Evolutionary conservation across 1,284 basidiomycete genomes (phyloP).

Genomic region (Crocinoboletus sp.): DNA sequence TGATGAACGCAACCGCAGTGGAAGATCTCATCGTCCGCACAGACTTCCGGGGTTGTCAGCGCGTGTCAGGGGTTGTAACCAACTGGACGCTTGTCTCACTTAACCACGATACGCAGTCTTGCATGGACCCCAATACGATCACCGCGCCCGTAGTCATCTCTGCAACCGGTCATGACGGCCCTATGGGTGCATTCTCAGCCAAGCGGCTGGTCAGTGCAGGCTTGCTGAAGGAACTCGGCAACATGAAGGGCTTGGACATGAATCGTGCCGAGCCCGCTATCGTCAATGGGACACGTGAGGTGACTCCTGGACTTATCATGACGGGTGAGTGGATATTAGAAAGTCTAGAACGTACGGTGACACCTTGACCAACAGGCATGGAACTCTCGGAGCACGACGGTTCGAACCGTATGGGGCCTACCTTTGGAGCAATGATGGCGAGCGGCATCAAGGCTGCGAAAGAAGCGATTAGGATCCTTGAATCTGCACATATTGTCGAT

Average conservation of each 20-base stretch:
- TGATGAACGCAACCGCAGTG: conserved; percentile 75
- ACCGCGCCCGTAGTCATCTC: conserved; percentile 73
- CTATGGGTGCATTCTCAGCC: conserved; percentile 84
- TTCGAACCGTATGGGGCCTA: conserved; percentile 77
- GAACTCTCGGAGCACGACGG: conserved; percentile 84
- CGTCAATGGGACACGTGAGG: conserved; percentile 75
- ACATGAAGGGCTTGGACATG: conserved; percentile 81
- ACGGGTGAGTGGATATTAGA: conserved; percentile 44
- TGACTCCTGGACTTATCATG: conserved; percentile 75
- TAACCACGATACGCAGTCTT: conserved; percentile 78
- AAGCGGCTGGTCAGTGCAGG: conserved; percentile 79
- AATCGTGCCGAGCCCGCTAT: conserved; percentile 73
- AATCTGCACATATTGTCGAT: conserved; percentile 54
- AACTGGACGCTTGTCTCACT: conserved; percentile 85
- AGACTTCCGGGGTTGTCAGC: conserved; percentile 56
- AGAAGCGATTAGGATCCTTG: conserved; percentile 64
- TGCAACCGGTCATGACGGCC: conserved; percentile 75
- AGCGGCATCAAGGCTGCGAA: conserved; percentile 76
- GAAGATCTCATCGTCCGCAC: conserved; percentile 71
- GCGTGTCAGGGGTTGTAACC: conserved; percentile 80
- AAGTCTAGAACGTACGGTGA: conserved; percentile 2
- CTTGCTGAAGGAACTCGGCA: conserved; percentile 71
- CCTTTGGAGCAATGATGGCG: conserved; percentile 80
- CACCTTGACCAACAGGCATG: conserved; percentile 53
- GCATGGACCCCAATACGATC: conserved; percentile 87